Percentiles rank a stretch among this genome's conserved stretches.
Conservation (phyloP, 1,139 yeast species). For the Taphrina confusa region DNA sequence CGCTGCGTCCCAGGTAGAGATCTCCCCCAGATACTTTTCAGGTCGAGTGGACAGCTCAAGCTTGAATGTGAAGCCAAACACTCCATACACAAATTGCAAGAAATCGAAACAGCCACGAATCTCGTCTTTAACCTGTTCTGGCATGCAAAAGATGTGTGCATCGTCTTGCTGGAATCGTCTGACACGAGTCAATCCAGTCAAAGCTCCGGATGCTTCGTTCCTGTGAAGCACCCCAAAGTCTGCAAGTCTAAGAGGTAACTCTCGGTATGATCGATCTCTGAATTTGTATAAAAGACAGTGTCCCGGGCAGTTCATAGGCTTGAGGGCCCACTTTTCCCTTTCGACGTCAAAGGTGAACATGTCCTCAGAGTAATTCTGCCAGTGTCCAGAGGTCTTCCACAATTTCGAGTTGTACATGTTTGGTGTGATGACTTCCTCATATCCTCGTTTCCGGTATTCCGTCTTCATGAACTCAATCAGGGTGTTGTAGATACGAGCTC, state of each 20-base stretch:
- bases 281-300: conserved; percentile 85
- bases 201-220: conserved; percentile 92
- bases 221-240: conserved; percentile 94
- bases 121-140: conserved; percentile 77
- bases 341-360: conserved; percentile 60
- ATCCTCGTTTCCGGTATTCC: conserved; percentile 80
- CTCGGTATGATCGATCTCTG: conserved; percentile 83
- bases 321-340: conserved; percentile 60
- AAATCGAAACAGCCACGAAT: conserved; percentile 72
- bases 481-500: conserved; percentile 80
- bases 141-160: conserved; percentile 92
- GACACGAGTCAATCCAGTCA: conserved; percentile 90
- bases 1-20: conserved; percentile 82
- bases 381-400: conserved; percentile 94
- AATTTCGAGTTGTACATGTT: conserved; percentile 78
- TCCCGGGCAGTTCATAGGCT: conserved; percentile 99
- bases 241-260: conserved; percentile 82
- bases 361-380: conserved; percentile 92
- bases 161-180: conserved; percentile 98
- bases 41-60: conserved; percentile 88
- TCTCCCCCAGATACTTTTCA: conserved; percentile 77
- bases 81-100: conserved; percentile 72
- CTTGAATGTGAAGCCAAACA: conserved; percentile 75
- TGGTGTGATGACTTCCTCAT: conserved; percentile 91
- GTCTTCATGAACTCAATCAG: conserved; percentile 77